Evolutionary conservation across 2,329 filamentous ascomycete genomes (phyloP), one percentile per base, ranked within the genome.

Genomic region (Aspergillus ochraceoroseus): DNA sequence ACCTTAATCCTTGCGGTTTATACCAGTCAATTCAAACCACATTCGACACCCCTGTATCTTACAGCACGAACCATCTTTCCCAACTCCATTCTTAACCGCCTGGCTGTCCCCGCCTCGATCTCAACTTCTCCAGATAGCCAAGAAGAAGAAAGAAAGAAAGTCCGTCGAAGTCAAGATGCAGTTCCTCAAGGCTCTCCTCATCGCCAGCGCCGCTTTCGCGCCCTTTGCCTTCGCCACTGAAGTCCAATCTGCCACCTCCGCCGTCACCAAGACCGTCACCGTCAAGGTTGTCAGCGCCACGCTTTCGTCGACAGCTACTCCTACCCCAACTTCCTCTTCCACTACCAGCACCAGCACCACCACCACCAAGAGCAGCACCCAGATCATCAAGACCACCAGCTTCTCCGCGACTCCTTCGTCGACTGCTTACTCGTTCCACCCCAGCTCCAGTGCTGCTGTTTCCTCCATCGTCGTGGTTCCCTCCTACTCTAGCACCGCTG

Each of bases 171-270:
- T 42, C 41, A 54, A 48, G 7, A 65, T 65, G 62, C 54, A 63
- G 31, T 52, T 64, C 54, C 48, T 51, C 47, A 66, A 64, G 46
- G 41, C 56, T 43, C 44, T 65, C 37, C 32, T 63, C 23, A 43
- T 64, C 36, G 46, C 56, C 31, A 46, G 49, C 19, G 51, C 56
- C 28, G 55, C 53, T 32, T 41, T 62, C 22, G 49, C 54, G 20
- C 59, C 60, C 11, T 35, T 60, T 34, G 55, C 57, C 23, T 44
- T 59, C 15, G 61, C 58, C 12, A 51, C 55, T 20, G 49, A 52
- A 38, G 43, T 49, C 19, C 27, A 49, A 13, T 41, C 51, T 4
- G 32, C 49, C 15, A 34, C 52, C 13, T 38, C 44, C n/a, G 38
- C 41, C 18, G 31, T 41, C 42, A 56, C 57, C 31, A 46, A 46